Conservation (phyloP, 2,329 filamentous ascomycete species). For the Lachnellula occidentalis region DNA sequence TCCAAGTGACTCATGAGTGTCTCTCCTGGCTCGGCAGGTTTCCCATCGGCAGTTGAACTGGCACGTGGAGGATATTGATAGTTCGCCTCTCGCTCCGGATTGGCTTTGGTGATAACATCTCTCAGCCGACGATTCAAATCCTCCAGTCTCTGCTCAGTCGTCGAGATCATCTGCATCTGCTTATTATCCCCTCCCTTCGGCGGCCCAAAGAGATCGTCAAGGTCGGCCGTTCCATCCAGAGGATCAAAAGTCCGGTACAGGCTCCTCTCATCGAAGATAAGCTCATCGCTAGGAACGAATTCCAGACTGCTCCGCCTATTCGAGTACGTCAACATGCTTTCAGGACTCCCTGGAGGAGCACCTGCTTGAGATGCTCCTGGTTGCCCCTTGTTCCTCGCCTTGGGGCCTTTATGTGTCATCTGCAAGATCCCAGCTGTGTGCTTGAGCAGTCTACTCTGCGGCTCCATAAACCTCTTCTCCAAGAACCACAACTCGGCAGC, state of each 20-base stretch:
- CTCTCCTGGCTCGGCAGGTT: slow-evolving; percentile 39
- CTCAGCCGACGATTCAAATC: slow-evolving; percentile 62
- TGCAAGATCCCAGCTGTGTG: slow-evolving; percentile 92
- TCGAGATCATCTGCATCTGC: slow-evolving; percentile 47
- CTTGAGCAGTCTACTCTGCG: slow-evolving; percentile 71
- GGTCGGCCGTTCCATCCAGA: slow-evolving; percentile 43
- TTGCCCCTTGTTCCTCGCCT: slow-evolving; percentile 36
- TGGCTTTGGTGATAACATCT: slow-evolving; percentile 58
- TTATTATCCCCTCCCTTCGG: slow-evolving; percentile 16
- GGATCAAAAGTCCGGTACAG: slow-evolving; percentile 66
- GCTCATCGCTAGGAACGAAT: slow-evolving; percentile 43
- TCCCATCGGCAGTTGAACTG: slow-evolving; percentile 39
- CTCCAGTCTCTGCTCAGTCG: slow-evolving; percentile 62
- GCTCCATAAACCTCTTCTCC: slow-evolving; percentile 69
- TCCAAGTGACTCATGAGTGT: slow-evolving; percentile 55
- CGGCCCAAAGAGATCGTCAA: slow-evolving; percentile 13
- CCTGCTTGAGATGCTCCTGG: slow-evolving; percentile 35
- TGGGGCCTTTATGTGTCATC: slow-evolving; percentile 75
- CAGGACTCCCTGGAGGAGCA: slow-evolving; percentile 59
- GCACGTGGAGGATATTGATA: slow-evolving; percentile 21
- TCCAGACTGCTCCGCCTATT: slow-evolving; percentile 56
- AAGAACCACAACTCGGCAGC: slow-evolving; percentile 73
- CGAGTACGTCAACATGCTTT: slow-evolving; percentile 67
- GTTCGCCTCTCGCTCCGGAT: slow-evolving; percentile 39
- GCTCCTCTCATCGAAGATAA: slow-evolving; percentile 72